phyloP scores from a whole-genome alignment of 805 yeast species.

The Clavispora vitiphila region DNA sequence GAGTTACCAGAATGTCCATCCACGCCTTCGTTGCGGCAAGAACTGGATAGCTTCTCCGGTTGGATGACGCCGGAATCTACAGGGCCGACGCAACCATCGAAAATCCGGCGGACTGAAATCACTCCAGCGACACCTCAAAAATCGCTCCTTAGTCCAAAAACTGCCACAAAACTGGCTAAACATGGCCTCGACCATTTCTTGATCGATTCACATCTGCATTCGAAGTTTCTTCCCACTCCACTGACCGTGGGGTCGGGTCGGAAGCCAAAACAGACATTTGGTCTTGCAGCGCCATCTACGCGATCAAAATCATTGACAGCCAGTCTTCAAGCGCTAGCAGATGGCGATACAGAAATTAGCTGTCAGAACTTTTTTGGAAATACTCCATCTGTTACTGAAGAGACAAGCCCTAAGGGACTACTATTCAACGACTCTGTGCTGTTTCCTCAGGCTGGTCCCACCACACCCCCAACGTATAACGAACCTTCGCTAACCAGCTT shows the following conservation, averaged over 20 bases:
- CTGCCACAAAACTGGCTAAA: neutral
- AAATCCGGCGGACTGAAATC: neutral
- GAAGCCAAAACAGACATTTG: neutral
- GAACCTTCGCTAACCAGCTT: neutral
- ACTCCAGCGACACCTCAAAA: neutral
- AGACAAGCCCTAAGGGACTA: no score
- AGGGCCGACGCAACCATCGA: neutral
- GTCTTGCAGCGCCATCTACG: neutral
- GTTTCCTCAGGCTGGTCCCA: neutral
- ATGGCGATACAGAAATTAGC: neutral
- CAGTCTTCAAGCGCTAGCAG: constrained; percentile 1
- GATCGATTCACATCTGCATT: neutral
- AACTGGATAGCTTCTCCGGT: neutral
- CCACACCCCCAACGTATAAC: neutral
- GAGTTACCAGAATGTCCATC: neutral
- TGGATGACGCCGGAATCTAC: neutral
- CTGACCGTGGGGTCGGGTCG: constrained; percentile 15
- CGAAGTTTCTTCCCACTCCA: constrained; percentile 10
- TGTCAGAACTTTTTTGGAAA: neutral
- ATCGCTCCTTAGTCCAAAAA: neutral
- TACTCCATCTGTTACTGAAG: neutral
- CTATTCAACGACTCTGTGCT: neutral
- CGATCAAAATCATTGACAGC: constrained; percentile 5
- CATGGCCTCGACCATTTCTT: neutral
- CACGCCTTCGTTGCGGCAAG: neutral